Base-by-base conservation (phyloP, 257 asterid species). In the Solanum bulbocastanum region DNA sequence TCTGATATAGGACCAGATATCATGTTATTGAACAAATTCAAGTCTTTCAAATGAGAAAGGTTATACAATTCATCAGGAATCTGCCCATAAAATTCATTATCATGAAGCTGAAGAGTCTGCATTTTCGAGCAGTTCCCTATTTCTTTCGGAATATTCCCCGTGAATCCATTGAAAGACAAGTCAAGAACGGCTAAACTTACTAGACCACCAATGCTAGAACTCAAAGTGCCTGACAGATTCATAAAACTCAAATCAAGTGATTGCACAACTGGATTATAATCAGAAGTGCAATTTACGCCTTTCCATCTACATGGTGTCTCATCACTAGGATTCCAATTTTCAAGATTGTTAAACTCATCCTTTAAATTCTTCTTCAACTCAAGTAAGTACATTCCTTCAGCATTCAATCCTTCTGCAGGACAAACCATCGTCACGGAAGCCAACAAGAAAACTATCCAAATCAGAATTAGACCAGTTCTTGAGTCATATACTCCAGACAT, bases 211-310 rank as follows among this genome's bases (percentile, higher is more conserved):
- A 96, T 88, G 83, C 92, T 87, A 23, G 94, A 90, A 88, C 92
- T 93, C 39, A 94, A 76, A 8, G 89, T 89, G n/a, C 99, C 99
- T 1, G 98, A 95, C 7, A 96, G 98, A 87, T 94, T 96, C 88
- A 83, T 44, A 4, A 76, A 90, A 44, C 56, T 66, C 91, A 96
- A 89, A 92, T 95, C 91, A 30, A 96, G 96, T 36, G 94, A 93
- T 91, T 88, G 87, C 25, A 96, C 98, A 2, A 90, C 94, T 7
- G 93, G 92, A 88, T 71, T 16, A 72, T 87, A 89, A 89, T 60
- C 92, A 23, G 81, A 36, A 5, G 94, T 93, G 91, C 99, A 96
- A 52, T 91, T 92, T 78, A 96, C 98, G 37, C 99, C 99, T 18
- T 42, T 18, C 99, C 99, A 96, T 65, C 87, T 83, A 88, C 99